Evolutionary conservation across 2,329 filamentous ascomycete species (phyloP).

Genomic region (Ophiostoma quercus): DNA sequence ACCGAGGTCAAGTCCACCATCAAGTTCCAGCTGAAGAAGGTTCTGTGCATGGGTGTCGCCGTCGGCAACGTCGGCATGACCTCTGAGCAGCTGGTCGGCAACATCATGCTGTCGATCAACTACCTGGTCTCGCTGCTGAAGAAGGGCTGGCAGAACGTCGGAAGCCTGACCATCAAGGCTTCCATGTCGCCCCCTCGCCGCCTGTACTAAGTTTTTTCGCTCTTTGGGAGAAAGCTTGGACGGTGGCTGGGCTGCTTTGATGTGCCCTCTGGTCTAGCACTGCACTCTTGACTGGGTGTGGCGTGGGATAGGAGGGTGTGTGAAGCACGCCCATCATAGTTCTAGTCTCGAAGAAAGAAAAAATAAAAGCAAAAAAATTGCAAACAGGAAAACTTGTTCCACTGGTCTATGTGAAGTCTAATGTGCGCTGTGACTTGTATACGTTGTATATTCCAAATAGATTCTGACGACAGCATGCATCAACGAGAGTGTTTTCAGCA

Average conservation of each 20-base stretch:
- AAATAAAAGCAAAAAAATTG: conserved; percentile 11
- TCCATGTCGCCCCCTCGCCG: conserved; percentile 98
- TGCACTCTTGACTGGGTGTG: conserved; percentile 16
- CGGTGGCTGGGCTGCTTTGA: not conserved
- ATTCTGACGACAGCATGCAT: not conserved
- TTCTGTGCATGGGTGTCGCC: conserved; percentile 98
- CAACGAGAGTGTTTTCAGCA: no score
- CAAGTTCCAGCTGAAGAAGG: conserved; percentile 99
- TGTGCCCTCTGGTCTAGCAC: not conserved
- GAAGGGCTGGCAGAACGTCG: conserved; percentile 99
- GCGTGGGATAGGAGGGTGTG: not conserved
- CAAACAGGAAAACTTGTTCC: not conserved
- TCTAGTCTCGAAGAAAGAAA: not conserved
- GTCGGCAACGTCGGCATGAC: conserved; percentile 98
- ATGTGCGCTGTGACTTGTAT: no score
- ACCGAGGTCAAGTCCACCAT: conserved; percentile 99
- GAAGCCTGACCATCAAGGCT: conserved; percentile 99
- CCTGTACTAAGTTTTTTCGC: conserved; percentile 65
- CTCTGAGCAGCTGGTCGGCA: conserved; percentile 89
- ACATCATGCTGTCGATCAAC: conserved; percentile 99
- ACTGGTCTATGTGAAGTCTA: not conserved
- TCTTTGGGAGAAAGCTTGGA: not conserved
- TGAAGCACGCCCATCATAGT: not conserved
- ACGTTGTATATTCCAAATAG: not conserved
- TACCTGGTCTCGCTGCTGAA: conserved; percentile 98